Percentiles rank a stretch among this genome's conserved stretches.
Conservation (phyloP, 2,329 filamentous ascomycete genomes). For the Trichoderma sp. region DNA sequence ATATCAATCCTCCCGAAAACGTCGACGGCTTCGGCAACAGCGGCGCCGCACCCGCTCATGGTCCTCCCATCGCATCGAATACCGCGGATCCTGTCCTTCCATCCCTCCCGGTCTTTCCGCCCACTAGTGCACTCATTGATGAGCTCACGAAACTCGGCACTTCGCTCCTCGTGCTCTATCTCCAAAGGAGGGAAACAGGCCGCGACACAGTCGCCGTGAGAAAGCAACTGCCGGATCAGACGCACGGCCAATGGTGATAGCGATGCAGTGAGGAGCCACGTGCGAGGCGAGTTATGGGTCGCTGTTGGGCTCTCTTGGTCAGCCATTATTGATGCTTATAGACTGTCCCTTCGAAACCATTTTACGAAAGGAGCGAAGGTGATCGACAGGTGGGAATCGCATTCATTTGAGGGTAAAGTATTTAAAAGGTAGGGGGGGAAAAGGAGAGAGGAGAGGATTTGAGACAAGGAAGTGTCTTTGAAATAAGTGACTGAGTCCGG, state of each 20-base stretch:
- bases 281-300: conserved; percentile 72
- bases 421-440: background rate
- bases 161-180: conserved; percentile 73
- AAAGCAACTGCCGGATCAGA: conserved; percentile 75
- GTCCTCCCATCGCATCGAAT: conserved; percentile 62
- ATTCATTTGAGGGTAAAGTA: conserved; percentile 25
- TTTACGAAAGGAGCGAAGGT: conserved; percentile 14
- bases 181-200: conserved; percentile 77
- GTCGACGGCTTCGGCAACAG: conserved; percentile 80
- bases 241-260: conserved; percentile 82
- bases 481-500: conserved; percentile 12
- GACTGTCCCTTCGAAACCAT: conserved; percentile 14
- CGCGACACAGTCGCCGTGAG: conserved; percentile 89
- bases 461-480: background rate
- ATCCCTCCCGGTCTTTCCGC: conserved; percentile 67
- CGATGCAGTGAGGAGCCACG: conserved; percentile 89
- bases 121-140: conserved; percentile 65
- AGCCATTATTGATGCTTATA: conserved; percentile 28
- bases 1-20: conserved; percentile 88
- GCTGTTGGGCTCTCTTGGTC: conserved; percentile 42
- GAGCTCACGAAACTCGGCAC: conserved; percentile 76
- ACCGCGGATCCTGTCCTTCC: conserved; percentile 72
- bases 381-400: background rate
- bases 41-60: conserved; percentile 74
- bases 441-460: background rate